Evolutionary conservation across 805 yeast species (phyloP).

Genomic region (Zygoascus tannicola): DNA sequence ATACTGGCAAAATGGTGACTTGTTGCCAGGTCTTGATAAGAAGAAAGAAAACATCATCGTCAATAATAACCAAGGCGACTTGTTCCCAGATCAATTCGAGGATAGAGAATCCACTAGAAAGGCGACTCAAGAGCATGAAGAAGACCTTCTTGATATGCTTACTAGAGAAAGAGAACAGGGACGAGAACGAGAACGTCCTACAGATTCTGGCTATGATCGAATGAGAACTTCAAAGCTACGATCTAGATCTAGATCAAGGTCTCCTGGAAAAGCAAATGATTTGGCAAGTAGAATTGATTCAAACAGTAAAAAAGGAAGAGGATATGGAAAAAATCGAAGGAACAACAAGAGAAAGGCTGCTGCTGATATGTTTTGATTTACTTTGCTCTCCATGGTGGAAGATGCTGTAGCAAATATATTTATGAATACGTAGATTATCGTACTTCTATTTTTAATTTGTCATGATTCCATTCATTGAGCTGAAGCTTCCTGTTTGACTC

Average conservation of each 20-base stretch:
- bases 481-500: background rate
- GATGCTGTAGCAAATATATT: background rate
- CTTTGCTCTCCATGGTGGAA: background rate
- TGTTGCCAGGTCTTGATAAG: slow-evolving; percentile 3
- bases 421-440: background rate
- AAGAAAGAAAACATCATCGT: background rate
- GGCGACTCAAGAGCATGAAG: background rate
- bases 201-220: background rate
- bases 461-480: no score
- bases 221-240: background rate
- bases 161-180: background rate
- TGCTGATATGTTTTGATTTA: background rate
- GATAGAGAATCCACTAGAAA: background rate
- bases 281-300: background rate
- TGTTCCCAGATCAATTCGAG: background rate
- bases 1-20: slow-evolving; percentile 10
- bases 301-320: background rate
- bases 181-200: background rate
- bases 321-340: background rate
- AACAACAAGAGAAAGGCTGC: background rate
- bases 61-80: background rate
- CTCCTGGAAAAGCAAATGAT: slow-evolving; percentile 1
- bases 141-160: background rate
- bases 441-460: no score
- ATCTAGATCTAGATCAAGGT: slow-evolving; percentile 6